Evolutionary conservation across 2,329 filamentous ascomycete species (phyloP), one percentile per base, ranked within the genome.

Genomic region (Aureobasidium subglaciale): DNA sequence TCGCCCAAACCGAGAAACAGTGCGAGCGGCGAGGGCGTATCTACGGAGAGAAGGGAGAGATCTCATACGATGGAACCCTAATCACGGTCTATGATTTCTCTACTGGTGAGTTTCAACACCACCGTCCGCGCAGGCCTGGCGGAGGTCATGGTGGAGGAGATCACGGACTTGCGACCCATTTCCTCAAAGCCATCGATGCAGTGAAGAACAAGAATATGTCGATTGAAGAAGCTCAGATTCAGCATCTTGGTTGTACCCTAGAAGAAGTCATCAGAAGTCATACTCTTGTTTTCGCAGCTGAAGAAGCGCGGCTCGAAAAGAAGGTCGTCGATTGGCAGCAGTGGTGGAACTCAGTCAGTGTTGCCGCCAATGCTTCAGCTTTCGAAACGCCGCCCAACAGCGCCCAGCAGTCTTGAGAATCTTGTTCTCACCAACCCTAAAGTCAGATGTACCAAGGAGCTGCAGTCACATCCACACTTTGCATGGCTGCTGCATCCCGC

Each of bases 251-350:
- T 0, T 95, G 89, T 70, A 87, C 86, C 11, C 73, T 96, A 7
- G 89, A 96, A 56, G 93, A 97, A 66, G 83, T 87, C 1, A 79
- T 97, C n/a, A 79, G 87, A 46, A 95, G 90, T 65, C 93, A 97
- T 72, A 91, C 88, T 2, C 81, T 93, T 71, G 92, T 96, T 0
- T 99, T 96, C 75, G 91, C 90, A 22, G 93, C 92, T 0, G 93
- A 97, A 71, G 87, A 95, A 64, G 90, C 92, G 5, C 81, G 92
- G 64, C 76, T 75, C 48, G 77, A 79, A 49, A 82, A 80, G 65
- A 84, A 79, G 66, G 84, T 93, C 7, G 72, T 97, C 4, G 78
- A 86, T 62, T 96, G 88, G 84, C 72, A 73, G 40, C 70, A 78
- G 43, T 96, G 90, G 88, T 96, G 90, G 90, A 24, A 29, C 16